These are phyloP conservation scores for Trichoderma hamatum DNA, from an alignment of 2,329 filamentous ascomycete genomes.

Conservation along the genomic window DNA sequence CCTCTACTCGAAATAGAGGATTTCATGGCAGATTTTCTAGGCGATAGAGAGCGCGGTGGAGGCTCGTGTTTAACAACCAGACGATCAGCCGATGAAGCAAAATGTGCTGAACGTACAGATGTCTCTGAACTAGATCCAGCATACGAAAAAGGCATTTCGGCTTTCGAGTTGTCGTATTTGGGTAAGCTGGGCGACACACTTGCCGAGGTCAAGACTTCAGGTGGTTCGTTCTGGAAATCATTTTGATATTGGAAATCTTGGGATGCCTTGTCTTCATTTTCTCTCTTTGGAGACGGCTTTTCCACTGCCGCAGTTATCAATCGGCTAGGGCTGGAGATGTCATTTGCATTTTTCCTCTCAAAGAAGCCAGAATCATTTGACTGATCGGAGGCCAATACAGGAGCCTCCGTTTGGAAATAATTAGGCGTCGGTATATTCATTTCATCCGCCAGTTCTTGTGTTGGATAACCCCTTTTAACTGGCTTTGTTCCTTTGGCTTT, in stretches of 20 bases:
- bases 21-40: slow-evolving; percentile 77
- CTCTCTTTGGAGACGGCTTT: not conserved
- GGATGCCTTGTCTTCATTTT: not conserved
- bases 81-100: slow-evolving; percentile 60
- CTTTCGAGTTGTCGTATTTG: not conserved
- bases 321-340: not conserved
- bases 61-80: slow-evolving; percentile 67
- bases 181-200: not conserved
- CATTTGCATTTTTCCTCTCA: not conserved
- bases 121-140: slow-evolving; percentile 57
- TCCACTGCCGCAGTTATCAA: not conserved
- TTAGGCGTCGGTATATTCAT: not conserved
- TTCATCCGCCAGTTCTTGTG: not conserved
- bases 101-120: slow-evolving; percentile 69
- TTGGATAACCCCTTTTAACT: not conserved
- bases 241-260: not conserved
- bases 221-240: not conserved
- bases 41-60: slow-evolving; percentile 70
- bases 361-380: not conserved
- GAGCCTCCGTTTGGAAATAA: not conserved
- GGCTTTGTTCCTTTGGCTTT: slow-evolving; percentile 12
- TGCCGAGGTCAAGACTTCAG: not conserved
- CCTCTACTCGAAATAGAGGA: slow-evolving; percentile 57
- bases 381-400: not conserved
- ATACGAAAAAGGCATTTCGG: not conserved